A percentile compares a stretch with the other conserved stretches of the same genome.
phyloP scores from a whole-genome alignment of 2,329 filamentous ascomycete genomes.

The Penicillium janthinellum region DNA sequence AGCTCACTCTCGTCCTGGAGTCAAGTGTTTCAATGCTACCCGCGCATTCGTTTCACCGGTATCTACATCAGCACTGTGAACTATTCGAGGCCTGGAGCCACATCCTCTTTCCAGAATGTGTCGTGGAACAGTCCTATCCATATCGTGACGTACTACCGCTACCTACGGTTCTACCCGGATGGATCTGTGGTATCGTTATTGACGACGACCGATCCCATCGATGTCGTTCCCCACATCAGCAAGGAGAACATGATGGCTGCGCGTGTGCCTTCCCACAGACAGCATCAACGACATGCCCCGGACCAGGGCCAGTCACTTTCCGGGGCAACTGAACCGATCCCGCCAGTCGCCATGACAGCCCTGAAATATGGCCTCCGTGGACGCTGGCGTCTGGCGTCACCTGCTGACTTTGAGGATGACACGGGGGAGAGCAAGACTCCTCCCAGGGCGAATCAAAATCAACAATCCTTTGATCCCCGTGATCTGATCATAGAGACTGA shows the following conservation, averaged over 20 bases:
- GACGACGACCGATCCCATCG: slow-evolving; percentile 77
- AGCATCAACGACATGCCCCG: slow-evolving; percentile 43
- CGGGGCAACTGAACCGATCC: slow-evolving; percentile 35
- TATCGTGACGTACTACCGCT: slow-evolving; percentile 97
- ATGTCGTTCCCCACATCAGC: slow-evolving; percentile 82
- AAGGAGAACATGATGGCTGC: slow-evolving; percentile 63
- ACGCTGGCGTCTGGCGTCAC: slow-evolving; percentile 66
- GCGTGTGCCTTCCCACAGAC: slow-evolving; percentile 32
- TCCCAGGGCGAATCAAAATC: slow-evolving; percentile 31
- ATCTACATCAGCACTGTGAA: slow-evolving; percentile 97
- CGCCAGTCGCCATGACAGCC: slow-evolving; percentile 51
- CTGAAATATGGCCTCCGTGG: slow-evolving; percentile 70
- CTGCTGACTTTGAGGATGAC: slow-evolving; percentile 31
- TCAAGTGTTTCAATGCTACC: slow-evolving; percentile 77
- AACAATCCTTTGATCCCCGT: slow-evolving; percentile 42
- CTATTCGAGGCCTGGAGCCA: slow-evolving; percentile 81
- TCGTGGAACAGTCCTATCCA: slow-evolving; percentile 84
- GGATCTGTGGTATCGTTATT: slow-evolving; percentile 80
- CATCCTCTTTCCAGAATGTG: slow-evolving; percentile 64
- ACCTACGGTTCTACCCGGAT: slow-evolving; percentile 91
- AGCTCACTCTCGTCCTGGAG: slow-evolving; percentile 54
- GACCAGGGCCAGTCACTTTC: slow-evolving; percentile 41
- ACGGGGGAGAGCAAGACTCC: slow-evolving; percentile 34
- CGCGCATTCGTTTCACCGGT: slow-evolving; percentile 89
- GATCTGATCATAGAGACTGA: slow-evolving; percentile 84